Evolutionary conservation across 768 basidiomycete genomes (phyloP).

Genomic region (Rickenella mellea): DNA sequence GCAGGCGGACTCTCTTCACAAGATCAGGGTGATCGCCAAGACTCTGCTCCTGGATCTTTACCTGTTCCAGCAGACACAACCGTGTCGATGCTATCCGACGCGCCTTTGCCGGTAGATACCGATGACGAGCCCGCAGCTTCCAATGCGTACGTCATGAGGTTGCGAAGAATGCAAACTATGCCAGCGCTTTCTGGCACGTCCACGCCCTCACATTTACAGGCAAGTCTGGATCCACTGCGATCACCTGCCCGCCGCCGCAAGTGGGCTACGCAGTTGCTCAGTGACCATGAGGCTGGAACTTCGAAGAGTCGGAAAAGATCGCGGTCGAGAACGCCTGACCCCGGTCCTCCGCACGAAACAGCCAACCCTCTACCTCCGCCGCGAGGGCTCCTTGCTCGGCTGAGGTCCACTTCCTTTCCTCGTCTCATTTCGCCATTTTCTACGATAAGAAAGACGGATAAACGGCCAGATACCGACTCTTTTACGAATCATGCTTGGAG

Average conservation of each 20-base stretch:
- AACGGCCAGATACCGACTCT: constrained; percentile 14
- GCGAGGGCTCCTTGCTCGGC: constrained; percentile 29
- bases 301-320: constrained; percentile 4
- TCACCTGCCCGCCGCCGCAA: constrained; percentile 35
- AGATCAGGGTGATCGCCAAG: constrained; percentile 14
- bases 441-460: constrained; percentile 14
- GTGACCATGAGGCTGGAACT: constrained; percentile 13
- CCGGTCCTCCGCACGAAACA: constrained; percentile 5
- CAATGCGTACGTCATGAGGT: constrained; percentile 18
- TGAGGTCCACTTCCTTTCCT: constrained; percentile 37
- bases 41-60: constrained; percentile 15
- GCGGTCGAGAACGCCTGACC: constrained; percentile 2
- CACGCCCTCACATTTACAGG: constrained; percentile 21
- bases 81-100: constrained; percentile 33
- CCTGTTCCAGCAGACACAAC: constrained; percentile 17
- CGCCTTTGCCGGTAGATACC: constrained; percentile 65
- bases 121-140: constrained; percentile 69
- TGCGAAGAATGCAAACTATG: background rate
- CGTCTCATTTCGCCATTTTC: constrained; percentile 29
- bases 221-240: constrained; percentile 26
- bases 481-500: constrained; percentile 34
- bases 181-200: constrained; percentile 17
- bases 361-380: constrained; percentile 11
- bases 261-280: constrained; percentile 36
- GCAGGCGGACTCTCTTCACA: constrained; percentile 13